These are phyloP conservation scores for Theobroma grandiflorum DNA, from an alignment of 441 rosid genomes.

Conservation along the genomic window DNA sequence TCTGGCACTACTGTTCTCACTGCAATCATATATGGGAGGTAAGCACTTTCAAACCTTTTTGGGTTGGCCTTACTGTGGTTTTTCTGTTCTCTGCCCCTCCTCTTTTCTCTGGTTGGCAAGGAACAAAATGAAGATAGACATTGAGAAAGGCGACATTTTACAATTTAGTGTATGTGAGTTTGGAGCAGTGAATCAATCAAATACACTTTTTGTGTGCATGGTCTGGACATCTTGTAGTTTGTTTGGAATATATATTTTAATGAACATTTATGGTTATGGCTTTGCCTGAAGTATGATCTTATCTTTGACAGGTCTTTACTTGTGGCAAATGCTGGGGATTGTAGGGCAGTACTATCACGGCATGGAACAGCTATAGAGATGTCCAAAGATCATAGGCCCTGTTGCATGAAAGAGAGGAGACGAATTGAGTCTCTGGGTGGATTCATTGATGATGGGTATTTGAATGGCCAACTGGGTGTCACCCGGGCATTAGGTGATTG, in stretches of 20 bases:
- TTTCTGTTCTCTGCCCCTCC: neutral
- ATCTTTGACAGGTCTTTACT: slow-evolving; percentile 60
- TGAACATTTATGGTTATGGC: neutral
- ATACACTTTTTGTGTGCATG: neutral
- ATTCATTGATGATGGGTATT: slow-evolving; percentile 58
- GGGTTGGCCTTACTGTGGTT: neutral
- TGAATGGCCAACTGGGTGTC: slow-evolving; percentile 65
- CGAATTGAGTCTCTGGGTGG: slow-evolving; percentile 67
- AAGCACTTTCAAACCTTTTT: slow-evolving; percentile 21
- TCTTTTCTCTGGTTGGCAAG: neutral
- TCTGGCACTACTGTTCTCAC: slow-evolving; percentile 83
- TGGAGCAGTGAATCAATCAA: neutral
- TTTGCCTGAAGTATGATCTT: neutral
- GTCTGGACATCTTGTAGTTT: slow-evolving; percentile 2
- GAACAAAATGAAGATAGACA: neutral
- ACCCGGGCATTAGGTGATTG: slow-evolving; percentile 77
- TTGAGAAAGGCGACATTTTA: neutral
- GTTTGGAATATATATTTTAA: neutral
- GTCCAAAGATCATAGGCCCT: slow-evolving; percentile 73
- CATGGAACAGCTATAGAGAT: slow-evolving; percentile 59
- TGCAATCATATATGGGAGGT: slow-evolving; percentile 84
- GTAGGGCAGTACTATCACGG: slow-evolving; percentile 71
- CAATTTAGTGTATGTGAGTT: neutral
- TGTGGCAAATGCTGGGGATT: slow-evolving; percentile 86
- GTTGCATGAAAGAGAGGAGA: slow-evolving; percentile 51